phyloP scores from a whole-genome alignment of 1,284 basidiomycete genomes.

The Cutaneotrichosporon arboriforme region DNA sequence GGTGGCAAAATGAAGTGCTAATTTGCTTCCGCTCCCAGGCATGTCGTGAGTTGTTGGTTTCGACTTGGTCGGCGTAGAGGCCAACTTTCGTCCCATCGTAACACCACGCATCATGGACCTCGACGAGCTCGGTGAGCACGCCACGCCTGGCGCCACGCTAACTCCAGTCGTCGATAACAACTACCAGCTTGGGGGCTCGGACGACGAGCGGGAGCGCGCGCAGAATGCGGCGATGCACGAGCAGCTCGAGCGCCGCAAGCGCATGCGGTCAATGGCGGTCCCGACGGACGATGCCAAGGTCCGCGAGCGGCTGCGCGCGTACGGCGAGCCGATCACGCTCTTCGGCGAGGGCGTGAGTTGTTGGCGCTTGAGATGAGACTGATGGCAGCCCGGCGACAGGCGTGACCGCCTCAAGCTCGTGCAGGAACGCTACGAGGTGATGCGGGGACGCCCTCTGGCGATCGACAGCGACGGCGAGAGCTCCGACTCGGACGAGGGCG shows the following conservation, averaged over 20 bases:
- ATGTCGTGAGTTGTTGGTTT: neutral
- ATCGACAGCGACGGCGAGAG: slow-evolving; percentile 38
- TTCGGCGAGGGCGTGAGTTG: slow-evolving; percentile 88
- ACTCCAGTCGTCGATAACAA: slow-evolving; percentile 42
- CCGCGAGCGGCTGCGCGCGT: slow-evolving; percentile 76
- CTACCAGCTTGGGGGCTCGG: slow-evolving; percentile 44
- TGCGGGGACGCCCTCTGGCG: slow-evolving; percentile 50
- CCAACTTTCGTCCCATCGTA: neutral
- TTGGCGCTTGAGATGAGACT: neutral
- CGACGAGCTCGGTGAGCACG: slow-evolving; percentile 37
- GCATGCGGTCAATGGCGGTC: slow-evolving; percentile 85
- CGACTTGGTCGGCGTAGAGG: too few species aligned
- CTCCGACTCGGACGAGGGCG: slow-evolving; percentile 71
- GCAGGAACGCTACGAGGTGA: slow-evolving; percentile 79
- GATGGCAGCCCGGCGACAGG: slow-evolving; percentile 54
- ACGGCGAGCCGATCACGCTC: slow-evolving; percentile 91
- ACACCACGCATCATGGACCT: slow-evolving; percentile 20
- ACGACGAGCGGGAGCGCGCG: slow-evolving; percentile 48
- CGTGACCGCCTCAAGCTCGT: slow-evolving; percentile 91
- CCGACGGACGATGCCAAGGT: slow-evolving; percentile 95
- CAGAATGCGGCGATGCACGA: slow-evolving; percentile 72
- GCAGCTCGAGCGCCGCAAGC: slow-evolving; percentile 91
- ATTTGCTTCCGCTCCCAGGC: neutral
- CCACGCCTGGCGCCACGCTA: neutral
- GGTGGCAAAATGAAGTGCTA: neutral